Conservation (phyloP, 441 rosid species). For the Brassica balearica region DNA sequence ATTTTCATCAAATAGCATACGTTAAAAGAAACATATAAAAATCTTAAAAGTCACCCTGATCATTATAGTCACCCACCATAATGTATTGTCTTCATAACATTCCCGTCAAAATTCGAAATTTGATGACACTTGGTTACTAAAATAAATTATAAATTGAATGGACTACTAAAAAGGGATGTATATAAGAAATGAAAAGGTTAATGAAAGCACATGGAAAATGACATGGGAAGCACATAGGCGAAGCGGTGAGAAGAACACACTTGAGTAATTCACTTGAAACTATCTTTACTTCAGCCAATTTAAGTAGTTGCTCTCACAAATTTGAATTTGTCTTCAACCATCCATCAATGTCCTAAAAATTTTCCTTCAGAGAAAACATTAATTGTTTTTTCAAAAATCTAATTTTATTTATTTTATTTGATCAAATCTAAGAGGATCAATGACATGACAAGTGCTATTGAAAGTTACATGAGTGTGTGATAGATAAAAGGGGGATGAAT, state of each 20-base stretch:
- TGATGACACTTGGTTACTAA: slow-evolving; percentile 4
- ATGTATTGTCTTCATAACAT: slow-evolving; percentile 15
- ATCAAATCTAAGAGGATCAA: background rate
- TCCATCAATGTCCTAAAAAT: background rate
- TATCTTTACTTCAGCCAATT: slow-evolving; percentile 21
- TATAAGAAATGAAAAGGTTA: background rate
- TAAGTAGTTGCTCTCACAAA: slow-evolving; percentile 9
- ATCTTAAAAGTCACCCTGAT: background rate
- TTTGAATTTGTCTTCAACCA: slow-evolving; percentile 35
- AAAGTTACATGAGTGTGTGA: slow-evolving; percentile 27
- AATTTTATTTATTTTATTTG: background rate
- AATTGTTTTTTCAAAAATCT: background rate
- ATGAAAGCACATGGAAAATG: slow-evolving; percentile 27
- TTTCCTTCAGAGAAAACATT: background rate
- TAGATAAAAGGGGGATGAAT: slow-evolving; percentile 34
- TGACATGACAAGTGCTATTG: slow-evolving; percentile 41
- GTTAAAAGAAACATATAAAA: background rate
- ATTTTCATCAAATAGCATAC: background rate
- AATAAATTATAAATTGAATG: background rate
- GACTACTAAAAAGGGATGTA: slow-evolving; percentile 1
- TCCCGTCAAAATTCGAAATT: slow-evolving; percentile 12
- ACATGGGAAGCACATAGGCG: slow-evolving; percentile 33
- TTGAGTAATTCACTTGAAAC: slow-evolving; percentile 15
- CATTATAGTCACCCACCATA: background rate
- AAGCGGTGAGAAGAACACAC: slow-evolving; percentile 34